Evolutionary conservation across 2,329 filamentous ascomycete genomes (phyloP).

Genomic region (Beauveria australis): DNA sequence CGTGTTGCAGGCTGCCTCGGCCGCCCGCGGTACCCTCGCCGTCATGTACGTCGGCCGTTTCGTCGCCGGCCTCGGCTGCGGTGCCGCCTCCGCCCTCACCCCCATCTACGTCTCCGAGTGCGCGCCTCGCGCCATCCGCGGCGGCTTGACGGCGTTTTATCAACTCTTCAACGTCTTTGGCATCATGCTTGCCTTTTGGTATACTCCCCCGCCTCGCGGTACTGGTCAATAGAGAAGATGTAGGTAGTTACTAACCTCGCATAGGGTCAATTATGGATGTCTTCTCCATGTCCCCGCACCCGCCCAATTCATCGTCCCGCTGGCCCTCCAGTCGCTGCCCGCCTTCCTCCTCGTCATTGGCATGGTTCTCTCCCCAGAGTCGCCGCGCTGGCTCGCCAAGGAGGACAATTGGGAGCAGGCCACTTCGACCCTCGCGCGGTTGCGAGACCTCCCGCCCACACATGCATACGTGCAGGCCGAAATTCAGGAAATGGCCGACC

Average conservation of each 20-base stretch:
- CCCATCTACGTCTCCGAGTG: slow-evolving; percentile 41
- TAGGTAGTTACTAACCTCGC: slow-evolving; percentile 17
- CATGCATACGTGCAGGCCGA: slow-evolving; percentile 51
- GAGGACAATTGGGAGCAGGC: slow-evolving; percentile 61
- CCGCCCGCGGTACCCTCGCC: slow-evolving; percentile 42
- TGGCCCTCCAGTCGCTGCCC: slow-evolving; percentile 57
- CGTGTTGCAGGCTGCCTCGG: slow-evolving; percentile 55
- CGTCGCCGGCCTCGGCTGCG: slow-evolving; percentile 39
- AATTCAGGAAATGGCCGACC: slow-evolving; percentile 50
- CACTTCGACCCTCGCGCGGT: slow-evolving; percentile 42
- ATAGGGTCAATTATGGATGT: slow-evolving; percentile 47
- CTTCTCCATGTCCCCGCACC: slow-evolving; percentile 37
- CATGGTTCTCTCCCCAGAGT: slow-evolving; percentile 52
- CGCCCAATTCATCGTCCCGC: slow-evolving; percentile 50
- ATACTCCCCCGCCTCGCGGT: not conserved
- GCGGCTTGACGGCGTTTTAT: slow-evolving; percentile 41
- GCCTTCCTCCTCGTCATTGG: slow-evolving; percentile 50
- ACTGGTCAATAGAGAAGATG: not conserved
- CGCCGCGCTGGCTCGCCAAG: slow-evolving; percentile 59
- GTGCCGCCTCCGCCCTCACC: slow-evolving; percentile 38
- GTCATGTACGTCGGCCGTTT: slow-evolving; percentile 60
- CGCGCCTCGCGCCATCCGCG: slow-evolving; percentile 41
- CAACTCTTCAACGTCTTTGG: slow-evolving; percentile 41
- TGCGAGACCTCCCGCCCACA: slow-evolving; percentile 41
- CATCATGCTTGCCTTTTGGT: slow-evolving; percentile 35